Conservation (phyloP, 2,329 filamentous ascomycete genomes). For the Simplicillium aogashimaense region DNA sequence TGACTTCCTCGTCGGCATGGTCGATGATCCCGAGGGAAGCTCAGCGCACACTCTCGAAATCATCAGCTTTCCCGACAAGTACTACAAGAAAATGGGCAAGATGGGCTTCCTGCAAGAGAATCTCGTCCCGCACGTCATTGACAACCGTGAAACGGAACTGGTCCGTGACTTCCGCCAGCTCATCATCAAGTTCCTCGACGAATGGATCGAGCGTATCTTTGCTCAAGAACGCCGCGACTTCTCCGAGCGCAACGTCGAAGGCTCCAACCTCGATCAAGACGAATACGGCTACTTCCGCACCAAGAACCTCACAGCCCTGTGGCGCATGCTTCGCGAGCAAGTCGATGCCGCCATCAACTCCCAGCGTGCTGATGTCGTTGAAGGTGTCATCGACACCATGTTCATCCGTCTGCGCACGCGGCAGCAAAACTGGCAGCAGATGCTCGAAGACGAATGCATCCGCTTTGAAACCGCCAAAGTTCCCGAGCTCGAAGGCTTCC, state of each 20-base stretch:
- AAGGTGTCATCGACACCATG: slow-evolving; percentile 95
- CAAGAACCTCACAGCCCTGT: slow-evolving; percentile 85
- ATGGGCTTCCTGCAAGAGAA: slow-evolving; percentile 70
- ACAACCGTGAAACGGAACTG: slow-evolving; percentile 81
- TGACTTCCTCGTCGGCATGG: slow-evolving; percentile 73
- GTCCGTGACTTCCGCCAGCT: slow-evolving; percentile 90
- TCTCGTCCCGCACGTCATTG: slow-evolving; percentile 78
- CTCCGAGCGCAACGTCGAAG: slow-evolving; percentile 62
- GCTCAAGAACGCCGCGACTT: slow-evolving; percentile 75
- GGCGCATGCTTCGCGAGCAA: slow-evolving; percentile 95
- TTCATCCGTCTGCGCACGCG: slow-evolving; percentile 74
- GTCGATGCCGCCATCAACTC: slow-evolving; percentile 77
- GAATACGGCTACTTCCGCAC: slow-evolving; percentile 88
- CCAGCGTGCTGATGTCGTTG: slow-evolving; percentile 78
- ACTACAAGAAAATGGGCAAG: slow-evolving; percentile 92
- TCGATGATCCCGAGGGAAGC: slow-evolving; percentile 76
- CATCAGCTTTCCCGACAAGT: slow-evolving; percentile 90
- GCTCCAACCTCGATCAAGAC: slow-evolving; percentile 70
- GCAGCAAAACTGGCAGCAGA: slow-evolving; percentile 76
- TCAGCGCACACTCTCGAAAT: slow-evolving; percentile 85
- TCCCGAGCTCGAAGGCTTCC: slow-evolving; percentile 55
- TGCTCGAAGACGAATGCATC: slow-evolving; percentile 76
- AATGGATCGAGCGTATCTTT: slow-evolving; percentile 95
- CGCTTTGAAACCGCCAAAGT: slow-evolving; percentile 55
- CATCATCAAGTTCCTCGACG: slow-evolving; percentile 89